Evolutionary conservation across 1,139 yeast species (phyloP), one percentile per base, ranked within the genome.

Genomic region (Suhomyces kunorum): DNA sequence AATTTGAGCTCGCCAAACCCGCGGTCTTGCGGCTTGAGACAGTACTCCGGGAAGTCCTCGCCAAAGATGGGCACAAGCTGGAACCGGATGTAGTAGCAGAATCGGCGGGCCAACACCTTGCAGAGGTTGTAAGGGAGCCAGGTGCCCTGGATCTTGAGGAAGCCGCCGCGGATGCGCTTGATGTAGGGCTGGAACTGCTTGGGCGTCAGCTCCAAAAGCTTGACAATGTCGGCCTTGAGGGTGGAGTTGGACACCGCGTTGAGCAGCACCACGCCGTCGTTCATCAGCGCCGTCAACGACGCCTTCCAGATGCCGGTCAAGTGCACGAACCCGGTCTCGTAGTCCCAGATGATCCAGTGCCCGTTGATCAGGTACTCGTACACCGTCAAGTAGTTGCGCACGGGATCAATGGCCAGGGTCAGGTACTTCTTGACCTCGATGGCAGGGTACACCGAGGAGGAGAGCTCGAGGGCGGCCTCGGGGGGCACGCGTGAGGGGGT

Each of bases 111-210:
- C 39, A 90, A 68, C 22, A 77, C 65, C 49, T 73, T 74, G 32
- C 95, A 90, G 36, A 86, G 70, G 12, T 75, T 75, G 57, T 67
- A 84, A 1, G 96, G 95, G 30, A 89, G 66, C 97, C 97, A 90
- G 5, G 96, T 88, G 2, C 98, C 98, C 65, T 90, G 98, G 52
- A 90, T 87, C 68, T 88, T 89, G 51, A 90, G 74, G 54, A 82
- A 87, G 3, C 97, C 98, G 32, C 98, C 98, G 41, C 97, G 69
- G 15, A 89, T 88, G 36, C 96, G 74, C 51, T 81, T 79, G 40
- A 88, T 78, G 30, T 77, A 77, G 22, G 67, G 68, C 28, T 82
- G 87, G 59, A 77, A 79, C 50, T 76, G 64, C 53, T 77, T 83
- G 4, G 89, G 94, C 20, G 85, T 81, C 39, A 83, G 79, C 56